Evolutionary conservation across 495 filamentous ascomycete genomes (phyloP), one percentile per base, ranked within the genome.

Genomic region (Mytilinidion resinicola): DNA sequence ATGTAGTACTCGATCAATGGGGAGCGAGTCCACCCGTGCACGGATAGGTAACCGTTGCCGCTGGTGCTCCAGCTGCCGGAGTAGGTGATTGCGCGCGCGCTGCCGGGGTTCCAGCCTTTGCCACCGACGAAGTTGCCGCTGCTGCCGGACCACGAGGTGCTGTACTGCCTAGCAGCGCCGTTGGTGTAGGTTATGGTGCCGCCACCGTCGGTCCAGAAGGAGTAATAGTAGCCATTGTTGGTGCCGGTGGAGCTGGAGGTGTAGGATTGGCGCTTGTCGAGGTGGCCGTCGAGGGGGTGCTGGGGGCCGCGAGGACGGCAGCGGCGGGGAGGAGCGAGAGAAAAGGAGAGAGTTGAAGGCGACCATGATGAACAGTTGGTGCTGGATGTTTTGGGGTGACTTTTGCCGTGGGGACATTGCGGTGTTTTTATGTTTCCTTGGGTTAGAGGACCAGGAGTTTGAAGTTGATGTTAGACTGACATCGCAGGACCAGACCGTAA

Each of bases 1-100:
- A 86, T 77, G 71, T 85, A 85, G 72, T 84, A 85, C 60, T 87
- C 83, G 55, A 85, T 74, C 3, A 85, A 73, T 0, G 84, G 83
- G 69, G 76, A 75, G 11, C 69, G 74, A 21, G 81, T 84, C 84
- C 82, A 86, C 52, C 82, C 82, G 66, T 86, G 85, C 60, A 87
- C 70, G 46, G 81, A 64, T 21, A 86, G 77, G 65, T 85, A 85
- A 38, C 75, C 73, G 19, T 83, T 83, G 14, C 83, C 82, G 14
- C 74, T 76, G 51, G 81, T 77, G 19, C 68, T 74, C 73, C 82
- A 85, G 33, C 66, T 70, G 38, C 80, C 82, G 11, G 65, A 71
- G 71, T 80, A 86, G 51, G 67, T 78, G 59, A 85, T 80, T 3
- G 56, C 56, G 12, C 56, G 50, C 20, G 43, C 36, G 39, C 43